Evolutionary conservation across 2,329 filamentous ascomycete species (phyloP).

Genomic region (Hypoxylon sp.): DNA sequence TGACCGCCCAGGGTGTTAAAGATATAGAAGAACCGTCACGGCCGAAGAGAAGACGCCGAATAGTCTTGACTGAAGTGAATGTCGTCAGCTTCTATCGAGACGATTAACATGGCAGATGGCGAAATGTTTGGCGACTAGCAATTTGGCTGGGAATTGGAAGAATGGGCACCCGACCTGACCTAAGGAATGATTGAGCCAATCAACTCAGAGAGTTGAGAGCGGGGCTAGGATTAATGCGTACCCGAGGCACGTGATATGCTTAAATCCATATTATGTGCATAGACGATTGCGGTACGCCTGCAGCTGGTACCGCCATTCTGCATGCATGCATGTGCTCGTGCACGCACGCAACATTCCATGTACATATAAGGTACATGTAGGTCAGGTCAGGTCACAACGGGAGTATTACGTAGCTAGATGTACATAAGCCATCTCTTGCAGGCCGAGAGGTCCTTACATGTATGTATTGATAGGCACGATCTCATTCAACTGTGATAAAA

Average conservation of each 20-base stretch:
- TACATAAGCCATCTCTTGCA: too few species aligned
- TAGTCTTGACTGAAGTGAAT: slow-evolving; percentile 15
- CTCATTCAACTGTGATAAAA: neutral
- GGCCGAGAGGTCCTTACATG: too few species aligned
- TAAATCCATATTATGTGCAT: neutral
- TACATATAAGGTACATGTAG: too few species aligned
- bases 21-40: slow-evolving; percentile 8
- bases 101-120: slow-evolving; percentile 27
- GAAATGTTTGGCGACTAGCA: slow-evolving; percentile 21
- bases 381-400: too few species aligned
- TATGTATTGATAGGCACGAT: too few species aligned
- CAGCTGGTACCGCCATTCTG: neutral
- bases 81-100: slow-evolving; percentile 28
- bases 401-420: neutral
- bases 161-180: slow-evolving; percentile 1
- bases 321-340: too few species aligned
- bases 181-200: slow-evolving; percentile 15
- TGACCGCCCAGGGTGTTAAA: neutral
- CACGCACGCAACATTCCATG: too few species aligned
- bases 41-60: slow-evolving; percentile 1
- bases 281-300: neutral
- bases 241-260: slow-evolving; percentile 29
- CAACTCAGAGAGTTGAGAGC: neutral
- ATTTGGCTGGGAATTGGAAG: slow-evolving; percentile 40
- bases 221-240: slow-evolving; percentile 24